Evolutionary conservation across 2,329 filamentous ascomycete genomes (phyloP), one percentile per base, ranked within the genome.

Genomic region (Pyrenochaeta sp.): DNA sequence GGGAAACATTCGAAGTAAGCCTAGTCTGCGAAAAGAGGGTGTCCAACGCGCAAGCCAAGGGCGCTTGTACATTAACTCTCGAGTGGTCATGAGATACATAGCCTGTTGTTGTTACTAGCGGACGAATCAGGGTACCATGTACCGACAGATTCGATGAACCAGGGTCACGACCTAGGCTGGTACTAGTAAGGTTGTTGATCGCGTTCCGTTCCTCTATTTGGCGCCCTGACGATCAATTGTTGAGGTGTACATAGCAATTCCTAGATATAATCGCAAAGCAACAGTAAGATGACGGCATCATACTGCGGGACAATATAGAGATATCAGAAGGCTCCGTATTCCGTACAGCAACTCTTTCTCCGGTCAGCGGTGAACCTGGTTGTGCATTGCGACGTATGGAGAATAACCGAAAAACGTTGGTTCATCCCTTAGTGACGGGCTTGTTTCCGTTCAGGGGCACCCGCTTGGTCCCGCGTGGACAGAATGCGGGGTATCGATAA

Each of bases 401-500:
- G 56, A 56, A 39, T 39, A 54, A 40, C 61, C 54, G 49, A 47
- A 61, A 59, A 10, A 34, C 52, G 53, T 61, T 61, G 48, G 49
- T 24, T 43, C 49, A 28, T 53, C 37, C 36, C 28, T 49, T 54
- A 52, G 39, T 32, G 28, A 36, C 61, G 59, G 61, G 50, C 32
- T 47, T 62, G 24, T 53, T 64, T 12, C 61, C 53, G 27, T 50
- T 64, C 56, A 50, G 52, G 59, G 51, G 49, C 36, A 30, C 27
- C 39, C 39, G 36, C 37, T 32, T 52, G 42, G 32, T 49, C 49
- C 48, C 48, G 55, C 54, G 43, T 55, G 52, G 40, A 25, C 44
- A 55, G 50, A 62, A 62, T 49, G 62, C 59, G 62, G 62, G 59
- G 62, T 62, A 65, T 52, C 24, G 36, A 49, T 34, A 54, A 50